Percentiles rank a stretch among this genome's conserved stretches.
These are phyloP conservation scores for Paecilomyces variotii DNA, from an alignment of 2,329 filamentous ascomycete genomes.

Conservation along the genomic window DNA sequence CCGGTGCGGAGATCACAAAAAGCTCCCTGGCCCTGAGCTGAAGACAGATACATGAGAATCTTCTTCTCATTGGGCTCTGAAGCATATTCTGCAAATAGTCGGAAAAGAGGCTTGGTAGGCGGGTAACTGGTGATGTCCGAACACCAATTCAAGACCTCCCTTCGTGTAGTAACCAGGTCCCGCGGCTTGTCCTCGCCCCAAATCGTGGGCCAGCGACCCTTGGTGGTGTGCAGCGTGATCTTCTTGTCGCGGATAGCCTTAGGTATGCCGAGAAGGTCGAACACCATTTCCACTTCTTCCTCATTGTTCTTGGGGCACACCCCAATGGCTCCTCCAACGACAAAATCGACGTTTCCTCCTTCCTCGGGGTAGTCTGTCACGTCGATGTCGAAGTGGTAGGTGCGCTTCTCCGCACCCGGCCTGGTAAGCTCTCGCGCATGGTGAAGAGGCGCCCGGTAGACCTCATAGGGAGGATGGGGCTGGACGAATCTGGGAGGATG, in stretches of 20 bases:
- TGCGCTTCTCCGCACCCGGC: constrained; percentile 86
- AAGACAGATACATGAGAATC: constrained; percentile 76
- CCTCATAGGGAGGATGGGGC: constrained; percentile 86
- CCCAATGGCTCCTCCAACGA: constrained; percentile 91
- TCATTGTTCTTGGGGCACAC: constrained; percentile 81
- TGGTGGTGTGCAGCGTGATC: constrained; percentile 67
- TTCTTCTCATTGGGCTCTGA: constrained; percentile 75
- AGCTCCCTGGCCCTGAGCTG: constrained; percentile 79
- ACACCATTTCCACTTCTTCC: constrained; percentile 68
- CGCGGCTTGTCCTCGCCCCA: constrained; percentile 87
- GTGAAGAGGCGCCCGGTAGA: constrained; percentile 83
- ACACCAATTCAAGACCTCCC: constrained; percentile 93
- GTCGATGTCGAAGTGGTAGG: constrained; percentile 95
- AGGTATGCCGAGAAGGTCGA: constrained; percentile 74
- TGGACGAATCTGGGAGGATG: constrained; percentile 87
- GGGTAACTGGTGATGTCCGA: constrained; percentile 88
- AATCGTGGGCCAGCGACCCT: constrained; percentile 90
- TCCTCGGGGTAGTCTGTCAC: constrained; percentile 89
- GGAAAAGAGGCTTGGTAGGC: constrained; percentile 78
- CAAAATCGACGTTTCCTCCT: constrained; percentile 76
- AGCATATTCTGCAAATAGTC: constrained; percentile 78
- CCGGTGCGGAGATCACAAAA: constrained; percentile 94
- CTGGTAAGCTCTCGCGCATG: constrained; percentile 79
- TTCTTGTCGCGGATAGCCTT: constrained; percentile 77
- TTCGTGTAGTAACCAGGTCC: constrained; percentile 79